phyloP scores from a whole-genome alignment of 2,329 filamentous ascomycete species.

The Epichloe scottii region DNA sequence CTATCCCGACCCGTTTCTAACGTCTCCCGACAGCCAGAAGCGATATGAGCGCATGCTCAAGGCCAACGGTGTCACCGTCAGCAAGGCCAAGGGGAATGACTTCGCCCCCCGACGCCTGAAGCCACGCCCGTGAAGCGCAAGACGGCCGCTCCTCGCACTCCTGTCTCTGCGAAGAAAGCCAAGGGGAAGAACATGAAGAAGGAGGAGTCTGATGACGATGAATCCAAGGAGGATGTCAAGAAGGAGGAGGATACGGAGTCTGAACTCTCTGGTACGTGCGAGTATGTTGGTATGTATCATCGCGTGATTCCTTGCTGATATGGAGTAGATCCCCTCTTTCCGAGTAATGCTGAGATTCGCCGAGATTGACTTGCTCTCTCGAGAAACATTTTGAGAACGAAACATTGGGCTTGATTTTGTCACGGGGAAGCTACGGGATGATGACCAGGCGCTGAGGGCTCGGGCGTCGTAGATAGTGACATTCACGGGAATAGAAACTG shows the following conservation, averaged over 20 bases:
- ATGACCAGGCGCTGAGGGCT: background rate
- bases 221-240: constrained; percentile 10
- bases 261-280: constrained; percentile 15
- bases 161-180: constrained; percentile 15
- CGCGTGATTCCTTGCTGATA: background rate
- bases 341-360: background rate
- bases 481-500: background rate
- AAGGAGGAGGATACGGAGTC: constrained; percentile 15
- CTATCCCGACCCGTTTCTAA: background rate
- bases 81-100: constrained; percentile 8
- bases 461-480: background rate
- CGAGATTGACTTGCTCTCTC: too few species aligned
- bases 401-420: background rate
- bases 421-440: background rate
- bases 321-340: background rate
- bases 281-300: background rate
- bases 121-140: constrained; percentile 19
- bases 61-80: constrained; percentile 33
- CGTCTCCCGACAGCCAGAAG: constrained; percentile 39
- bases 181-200: constrained; percentile 14
- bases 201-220: constrained; percentile 15
- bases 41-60: constrained; percentile 56
- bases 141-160: constrained; percentile 12
- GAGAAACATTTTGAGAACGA: too few species aligned
- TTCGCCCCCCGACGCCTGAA: constrained; percentile 3